These are phyloP conservation scores for Withania somnifera DNA, from an alignment of 305 asterid genomes.

Conservation along the genomic window DNA sequence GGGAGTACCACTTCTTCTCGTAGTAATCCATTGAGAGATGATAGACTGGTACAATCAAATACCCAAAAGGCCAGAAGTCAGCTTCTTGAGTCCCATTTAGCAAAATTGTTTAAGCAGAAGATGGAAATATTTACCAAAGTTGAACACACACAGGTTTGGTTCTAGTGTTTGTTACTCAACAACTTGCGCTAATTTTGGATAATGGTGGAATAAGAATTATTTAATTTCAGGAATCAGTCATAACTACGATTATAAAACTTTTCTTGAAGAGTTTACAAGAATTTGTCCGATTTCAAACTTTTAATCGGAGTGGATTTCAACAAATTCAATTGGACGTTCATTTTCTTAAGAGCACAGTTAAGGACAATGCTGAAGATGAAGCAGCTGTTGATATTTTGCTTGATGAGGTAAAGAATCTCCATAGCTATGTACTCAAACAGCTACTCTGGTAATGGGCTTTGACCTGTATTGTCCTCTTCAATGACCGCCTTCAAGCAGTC, in stretches of 20 bases:
- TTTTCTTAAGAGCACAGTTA: slow-evolving; percentile 57
- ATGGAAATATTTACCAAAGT: slow-evolving; percentile 85
- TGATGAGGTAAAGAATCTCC: slow-evolving; percentile 56
- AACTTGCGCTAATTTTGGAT: background rate
- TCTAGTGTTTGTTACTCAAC: slow-evolving; percentile 5
- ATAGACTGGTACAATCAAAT: slow-evolving; percentile 53
- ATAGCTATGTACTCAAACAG: background rate
- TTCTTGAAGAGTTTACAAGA: slow-evolving; percentile 85
- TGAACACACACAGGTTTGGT: slow-evolving; percentile 76
- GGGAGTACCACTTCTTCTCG: slow-evolving; percentile 91
- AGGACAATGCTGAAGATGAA: slow-evolving; percentile 74
- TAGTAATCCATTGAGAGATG: slow-evolving; percentile 83
- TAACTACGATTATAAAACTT: slow-evolving; percentile 61
- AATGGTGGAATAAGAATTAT: background rate
- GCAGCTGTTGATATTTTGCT: slow-evolving; percentile 91
- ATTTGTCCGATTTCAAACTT: slow-evolving; percentile 79
- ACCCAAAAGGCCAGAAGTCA: slow-evolving; percentile 92
- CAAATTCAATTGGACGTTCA: slow-evolving; percentile 89
- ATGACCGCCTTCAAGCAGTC: background rate
- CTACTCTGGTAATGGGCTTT: background rate
- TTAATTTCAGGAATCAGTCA: slow-evolving; percentile 61
- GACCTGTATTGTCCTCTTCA: background rate
- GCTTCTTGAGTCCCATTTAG: slow-evolving; percentile 90
- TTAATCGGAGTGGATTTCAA: slow-evolving; percentile 86
- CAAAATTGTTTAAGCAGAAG: slow-evolving; percentile 86